Percentiles rank a stretch among this genome's conserved stretches.
phyloP scores from a whole-genome alignment of 495 filamentous ascomycete genomes.

The Neurospora tetraspora region DNA sequence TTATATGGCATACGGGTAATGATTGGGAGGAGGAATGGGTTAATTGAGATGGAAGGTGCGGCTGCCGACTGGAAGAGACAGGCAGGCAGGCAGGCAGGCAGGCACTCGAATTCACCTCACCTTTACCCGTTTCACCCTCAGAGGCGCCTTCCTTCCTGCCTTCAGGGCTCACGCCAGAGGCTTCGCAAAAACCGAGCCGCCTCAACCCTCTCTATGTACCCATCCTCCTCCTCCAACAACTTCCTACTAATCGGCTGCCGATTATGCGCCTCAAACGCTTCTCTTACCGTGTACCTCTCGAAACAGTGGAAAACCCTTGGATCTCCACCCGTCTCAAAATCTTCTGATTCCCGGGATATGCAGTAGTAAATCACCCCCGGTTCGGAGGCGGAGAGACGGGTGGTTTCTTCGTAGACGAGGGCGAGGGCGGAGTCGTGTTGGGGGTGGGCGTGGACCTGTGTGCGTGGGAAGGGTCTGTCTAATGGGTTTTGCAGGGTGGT shows the following conservation, averaged over 20 bases:
- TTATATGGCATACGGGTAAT: no score
- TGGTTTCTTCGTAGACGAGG: constrained; percentile 24
- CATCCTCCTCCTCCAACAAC: constrained; percentile 21
- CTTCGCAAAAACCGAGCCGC: constrained; percentile 20
- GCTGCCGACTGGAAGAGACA: no score
- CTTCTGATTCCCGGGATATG: constrained; percentile 14
- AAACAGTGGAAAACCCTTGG: constrained; percentile 27
- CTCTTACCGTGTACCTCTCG: constrained; percentile 19
- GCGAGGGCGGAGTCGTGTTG: constrained; percentile 28
- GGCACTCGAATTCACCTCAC: no score
- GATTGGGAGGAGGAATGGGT: no score
- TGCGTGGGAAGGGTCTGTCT: no score
- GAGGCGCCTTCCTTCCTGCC: no score
- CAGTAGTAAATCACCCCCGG: constrained; percentile 26
- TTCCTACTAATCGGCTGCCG: constrained; percentile 23
- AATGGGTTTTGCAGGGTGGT: no score
- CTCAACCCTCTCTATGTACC: constrained; percentile 18
- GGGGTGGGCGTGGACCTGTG: constrained; percentile 22
- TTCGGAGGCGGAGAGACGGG: constrained; percentile 20
- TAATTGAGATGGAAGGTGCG: no score
- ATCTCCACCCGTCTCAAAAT: no score
- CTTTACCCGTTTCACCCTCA: no score
- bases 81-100: no score
- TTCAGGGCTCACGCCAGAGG: neutral
- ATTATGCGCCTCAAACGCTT: constrained; percentile 27